A percentile compares a stretch with the other conserved stretches of the same genome.
phyloP scores from a whole-genome alignment of 805 yeast species.

The Suhomyces xylopsoci region DNA sequence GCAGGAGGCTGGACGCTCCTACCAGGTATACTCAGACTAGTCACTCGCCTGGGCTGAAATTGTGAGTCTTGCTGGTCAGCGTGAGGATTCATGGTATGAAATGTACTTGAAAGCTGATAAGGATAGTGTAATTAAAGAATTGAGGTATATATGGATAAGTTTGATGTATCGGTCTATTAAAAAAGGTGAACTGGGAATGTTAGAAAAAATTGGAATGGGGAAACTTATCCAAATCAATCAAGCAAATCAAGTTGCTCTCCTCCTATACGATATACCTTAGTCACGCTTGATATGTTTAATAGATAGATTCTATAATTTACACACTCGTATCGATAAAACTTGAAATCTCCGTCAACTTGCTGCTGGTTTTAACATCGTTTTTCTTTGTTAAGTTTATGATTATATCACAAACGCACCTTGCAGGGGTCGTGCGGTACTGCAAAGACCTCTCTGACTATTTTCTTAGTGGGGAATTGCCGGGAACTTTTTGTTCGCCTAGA shows the following conservation, averaged over 20 bases:
- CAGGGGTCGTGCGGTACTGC: constrained; percentile 2
- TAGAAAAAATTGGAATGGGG: neutral
- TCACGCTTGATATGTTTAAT: neutral
- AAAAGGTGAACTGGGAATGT: neutral
- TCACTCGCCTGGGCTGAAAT: constrained; percentile 6
- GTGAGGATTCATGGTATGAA: constrained; percentile 3
- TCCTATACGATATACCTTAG: neutral
- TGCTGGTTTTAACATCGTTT: constrained; percentile 3
- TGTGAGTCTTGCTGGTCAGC: constrained; percentile 1
- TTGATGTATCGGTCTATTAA: neutral
- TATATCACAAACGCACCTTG: neutral
- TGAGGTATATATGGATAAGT: neutral
- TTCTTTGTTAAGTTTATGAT: neutral
- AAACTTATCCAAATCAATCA: neutral
- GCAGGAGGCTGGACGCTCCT: constrained; percentile 1
- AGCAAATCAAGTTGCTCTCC: neutral
- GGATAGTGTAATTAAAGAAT: neutral
- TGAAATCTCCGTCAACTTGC: constrained; percentile 3
- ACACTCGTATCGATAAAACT: neutral
- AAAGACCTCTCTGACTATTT: neutral
- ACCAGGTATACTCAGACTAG: constrained; percentile 1
- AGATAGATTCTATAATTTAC: constrained; percentile 1
- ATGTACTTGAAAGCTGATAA: neutral
- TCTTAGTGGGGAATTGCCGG: neutral
- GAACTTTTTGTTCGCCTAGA: neutral